A percentile compares a stretch with the other conserved stretches of the same genome.
phyloP scores from a whole-genome alignment of 148 eudicot genomes.

The Oxyria digyna region DNA sequence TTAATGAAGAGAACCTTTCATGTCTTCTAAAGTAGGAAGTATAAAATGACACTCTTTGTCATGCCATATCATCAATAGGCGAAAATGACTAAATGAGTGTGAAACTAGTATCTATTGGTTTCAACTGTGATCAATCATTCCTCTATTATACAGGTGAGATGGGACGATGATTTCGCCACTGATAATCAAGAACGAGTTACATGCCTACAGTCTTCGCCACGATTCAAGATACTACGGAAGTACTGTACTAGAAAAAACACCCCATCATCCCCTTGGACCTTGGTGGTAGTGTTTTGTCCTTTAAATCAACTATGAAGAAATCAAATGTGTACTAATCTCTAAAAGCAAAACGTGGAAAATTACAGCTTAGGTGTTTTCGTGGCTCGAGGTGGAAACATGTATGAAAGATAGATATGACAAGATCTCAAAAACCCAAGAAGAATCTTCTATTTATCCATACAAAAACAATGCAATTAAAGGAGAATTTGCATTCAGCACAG shows the following conservation, averaged over 20 bases:
- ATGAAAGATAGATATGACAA: too few relatives aligned
- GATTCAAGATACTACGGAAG: slow-evolving; percentile 60
- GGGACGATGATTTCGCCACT: slow-evolving; percentile 55
- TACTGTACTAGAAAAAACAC: slow-evolving; percentile 31
- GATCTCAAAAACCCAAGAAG: too few relatives aligned
- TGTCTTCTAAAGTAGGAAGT: slow-evolving; percentile 80
- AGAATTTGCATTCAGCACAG: too few relatives aligned
- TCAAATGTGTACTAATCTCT: background rate
- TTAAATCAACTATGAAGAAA: background rate
- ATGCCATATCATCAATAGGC: slow-evolving; percentile 47
- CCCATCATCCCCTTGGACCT: slow-evolving; percentile 37
- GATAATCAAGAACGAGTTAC: slow-evolving; percentile 54
- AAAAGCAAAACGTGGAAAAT: background rate
- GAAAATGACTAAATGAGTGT: slow-evolving; percentile 31
- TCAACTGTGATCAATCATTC: slow-evolving; percentile 20
- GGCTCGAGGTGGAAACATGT: slow-evolving; percentile 8
- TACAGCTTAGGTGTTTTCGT: background rate
- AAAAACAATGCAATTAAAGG: too few relatives aligned
- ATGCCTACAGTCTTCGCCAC: slow-evolving; percentile 51
- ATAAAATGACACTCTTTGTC: slow-evolving; percentile 18
- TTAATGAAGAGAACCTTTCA: slow-evolving; percentile 49
- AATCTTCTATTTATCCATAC: too few relatives aligned
- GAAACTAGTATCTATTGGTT: slow-evolving; percentile 41
- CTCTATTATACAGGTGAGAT: slow-evolving; percentile 44
- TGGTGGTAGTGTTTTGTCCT: slow-evolving; percentile 24